These are phyloP conservation scores for Boletus coffeatus DNA, from an alignment of 1,284 basidiomycete species.

Conservation along the genomic window DNA sequence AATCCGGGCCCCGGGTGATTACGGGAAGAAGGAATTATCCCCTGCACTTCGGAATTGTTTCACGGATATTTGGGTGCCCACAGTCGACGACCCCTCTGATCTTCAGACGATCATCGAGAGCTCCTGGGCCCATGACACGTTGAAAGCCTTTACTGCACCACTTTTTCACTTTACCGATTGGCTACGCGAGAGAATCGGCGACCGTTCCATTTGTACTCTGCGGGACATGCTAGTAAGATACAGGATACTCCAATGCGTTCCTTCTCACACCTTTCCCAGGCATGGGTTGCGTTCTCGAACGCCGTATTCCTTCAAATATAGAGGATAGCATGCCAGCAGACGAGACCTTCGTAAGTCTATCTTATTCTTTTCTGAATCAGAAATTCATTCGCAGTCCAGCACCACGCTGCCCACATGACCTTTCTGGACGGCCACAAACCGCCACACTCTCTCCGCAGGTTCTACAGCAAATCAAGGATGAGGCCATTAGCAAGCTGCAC, in stretches of 20 bases:
- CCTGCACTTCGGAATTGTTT: slow-evolving; percentile 97
- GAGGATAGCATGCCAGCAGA: slow-evolving; percentile 37
- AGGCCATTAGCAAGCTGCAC: slow-evolving; percentile 44
- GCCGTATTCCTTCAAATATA: slow-evolving; percentile 38
- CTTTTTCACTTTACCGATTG: slow-evolving; percentile 84
- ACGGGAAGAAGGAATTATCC: slow-evolving; percentile 98
- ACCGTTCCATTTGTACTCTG: slow-evolving; percentile 68
- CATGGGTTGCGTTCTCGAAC: slow-evolving; percentile 92
- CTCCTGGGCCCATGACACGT: slow-evolving; percentile 61
- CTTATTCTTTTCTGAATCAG: neutral
- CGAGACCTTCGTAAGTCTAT: slow-evolving; percentile 67
- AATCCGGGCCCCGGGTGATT: slow-evolving; percentile 93
- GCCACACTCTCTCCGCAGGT: slow-evolving; percentile 47
- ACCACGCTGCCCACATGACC: slow-evolving; percentile 85
- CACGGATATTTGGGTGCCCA: slow-evolving; percentile 99
- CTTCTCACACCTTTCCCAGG: slow-evolving; percentile 41
- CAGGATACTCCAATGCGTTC: neutral
- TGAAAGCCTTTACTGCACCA: slow-evolving; percentile 55
- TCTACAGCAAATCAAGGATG: slow-evolving; percentile 44
- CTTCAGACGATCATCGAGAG: slow-evolving; percentile 75
- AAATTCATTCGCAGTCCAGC: slow-evolving; percentile 39
- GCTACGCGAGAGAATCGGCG: slow-evolving; percentile 65
- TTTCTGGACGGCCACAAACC: slow-evolving; percentile 77
- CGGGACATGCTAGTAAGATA: slow-evolving; percentile 82
- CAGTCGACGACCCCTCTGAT: slow-evolving; percentile 74